phyloP scores from a whole-genome alignment of 2,329 filamentous ascomycete species.

The Chaetoscypha palmicola region DNA sequence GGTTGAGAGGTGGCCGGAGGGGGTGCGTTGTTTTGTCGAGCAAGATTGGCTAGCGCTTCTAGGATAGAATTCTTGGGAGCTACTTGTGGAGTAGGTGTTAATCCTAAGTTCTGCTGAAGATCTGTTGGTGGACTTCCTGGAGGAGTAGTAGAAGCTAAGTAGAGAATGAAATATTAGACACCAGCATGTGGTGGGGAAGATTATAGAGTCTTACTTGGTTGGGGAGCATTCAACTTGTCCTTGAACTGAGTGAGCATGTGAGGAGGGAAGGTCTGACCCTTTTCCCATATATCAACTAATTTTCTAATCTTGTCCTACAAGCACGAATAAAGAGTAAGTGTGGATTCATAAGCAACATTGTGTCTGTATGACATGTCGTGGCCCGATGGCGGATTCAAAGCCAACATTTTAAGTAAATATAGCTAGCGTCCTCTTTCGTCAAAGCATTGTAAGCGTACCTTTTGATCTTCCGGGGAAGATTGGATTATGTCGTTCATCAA shows the following conservation, averaged over 20 bases:
- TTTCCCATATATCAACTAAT: constrained; percentile 96
- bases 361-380: no score
- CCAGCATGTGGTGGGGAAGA: constrained; percentile 12
- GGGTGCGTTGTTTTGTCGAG: constrained; percentile 59
- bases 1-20: constrained; percentile 29
- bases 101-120: constrained; percentile 35
- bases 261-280: constrained; percentile 80
- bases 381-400: no score
- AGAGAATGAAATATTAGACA: constrained; percentile 33
- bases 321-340: constrained; percentile 42
- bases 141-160: constrained; percentile 66
- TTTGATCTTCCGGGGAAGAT: constrained; percentile 85
- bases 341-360: constrained; percentile 25
- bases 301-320: constrained; percentile 92
- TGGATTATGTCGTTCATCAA: constrained; percentile 94
- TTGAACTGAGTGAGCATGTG: constrained; percentile 77
- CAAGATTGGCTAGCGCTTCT: constrained; percentile 73
- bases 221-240: constrained; percentile 60
- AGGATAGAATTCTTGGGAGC: constrained; percentile 54
- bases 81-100: constrained; percentile 27
- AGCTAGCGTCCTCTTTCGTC: constrained; percentile 2
- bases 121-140: constrained; percentile 44
- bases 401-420: not conserved
- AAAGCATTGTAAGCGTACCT: constrained; percentile 60
- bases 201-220: constrained; percentile 54